These are phyloP conservation scores for Hygrophoropsis aurantiaca DNA, from an alignment of 768 basidiomycete genomes.

Conservation along the genomic window DNA sequence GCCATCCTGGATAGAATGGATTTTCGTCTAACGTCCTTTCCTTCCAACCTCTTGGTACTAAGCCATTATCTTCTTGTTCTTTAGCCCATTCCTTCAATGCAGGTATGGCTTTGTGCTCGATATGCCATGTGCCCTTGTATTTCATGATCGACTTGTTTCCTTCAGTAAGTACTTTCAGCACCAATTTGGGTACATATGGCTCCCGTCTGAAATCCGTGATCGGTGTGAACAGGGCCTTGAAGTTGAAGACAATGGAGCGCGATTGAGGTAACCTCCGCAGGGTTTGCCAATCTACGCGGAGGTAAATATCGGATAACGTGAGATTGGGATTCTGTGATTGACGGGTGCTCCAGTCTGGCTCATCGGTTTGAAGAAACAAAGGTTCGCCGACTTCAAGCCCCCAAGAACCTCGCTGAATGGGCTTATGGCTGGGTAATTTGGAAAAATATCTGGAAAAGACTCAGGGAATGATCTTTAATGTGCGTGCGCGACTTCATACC, in stretches of 20 bases:
- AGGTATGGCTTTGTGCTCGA: conserved; percentile 46
- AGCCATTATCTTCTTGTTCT: conserved; percentile 47
- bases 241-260: conserved; percentile 51
- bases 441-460: conserved; percentile 40
- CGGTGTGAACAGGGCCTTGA: conserved; percentile 54
- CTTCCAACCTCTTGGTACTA: conserved; percentile 48
- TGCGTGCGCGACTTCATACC: conserved; percentile 27
- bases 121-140: conserved; percentile 43
- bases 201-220: conserved; percentile 42
- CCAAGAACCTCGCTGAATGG: conserved; percentile 57
- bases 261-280: conserved; percentile 48
- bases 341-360: conserved; percentile 35
- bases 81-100: conserved; percentile 44
- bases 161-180: conserved; percentile 43
- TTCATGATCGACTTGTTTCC: conserved; percentile 38
- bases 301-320: conserved; percentile 37
- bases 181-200: conserved; percentile 46
- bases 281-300: conserved; percentile 59
- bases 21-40: conserved; percentile 49
- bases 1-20: conserved; percentile 52
- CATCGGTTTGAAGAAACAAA: conserved; percentile 42
- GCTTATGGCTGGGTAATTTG: conserved; percentile 45
- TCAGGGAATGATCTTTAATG: not conserved
- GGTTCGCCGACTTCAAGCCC: conserved; percentile 49
- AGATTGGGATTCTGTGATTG: conserved; percentile 35